phyloP scores from a whole-genome alignment of 1,139 yeast species.

The Lodderomyces parapsilosis region DNA sequence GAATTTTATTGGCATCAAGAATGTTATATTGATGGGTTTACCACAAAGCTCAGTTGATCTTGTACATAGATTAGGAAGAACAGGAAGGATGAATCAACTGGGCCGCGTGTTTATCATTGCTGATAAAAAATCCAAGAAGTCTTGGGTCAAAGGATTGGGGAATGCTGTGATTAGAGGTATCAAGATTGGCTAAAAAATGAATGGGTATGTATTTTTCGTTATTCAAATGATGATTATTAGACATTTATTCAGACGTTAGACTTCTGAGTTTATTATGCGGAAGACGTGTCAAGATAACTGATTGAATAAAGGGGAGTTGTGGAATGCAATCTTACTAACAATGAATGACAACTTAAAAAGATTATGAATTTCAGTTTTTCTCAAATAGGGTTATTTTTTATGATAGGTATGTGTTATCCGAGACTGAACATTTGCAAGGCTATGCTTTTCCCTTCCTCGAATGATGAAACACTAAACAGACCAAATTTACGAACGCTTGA shows the following conservation, averaged over 20 bases:
- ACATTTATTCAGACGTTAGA: slow-evolving; percentile 27
- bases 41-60: slow-evolving; percentile 85
- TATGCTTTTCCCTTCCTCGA: not conserved
- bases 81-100: slow-evolving; percentile 86
- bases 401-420: slow-evolving; percentile 6
- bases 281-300: slow-evolving; percentile 27
- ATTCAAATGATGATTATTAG: slow-evolving; percentile 5
- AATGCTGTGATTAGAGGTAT: slow-evolving; percentile 60
- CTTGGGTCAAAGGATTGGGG: slow-evolving; percentile 86
- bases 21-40: slow-evolving; percentile 79
- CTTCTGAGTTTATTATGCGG: slow-evolving; percentile 28
- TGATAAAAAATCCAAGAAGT: slow-evolving; percentile 62
- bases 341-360: too few relatives aligned
- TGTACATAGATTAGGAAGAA: slow-evolving; percentile 89
- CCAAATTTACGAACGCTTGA: slow-evolving; percentile 15
- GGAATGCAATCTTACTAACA: not conserved
- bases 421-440: not conserved
- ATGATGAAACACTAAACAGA: slow-evolving; percentile 14
- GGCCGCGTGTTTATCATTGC: slow-evolving; percentile 82
- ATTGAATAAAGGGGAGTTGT: slow-evolving; percentile 6
- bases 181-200: slow-evolving; percentile 30
- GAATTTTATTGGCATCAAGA: slow-evolving; percentile 79
- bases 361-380: not conserved
- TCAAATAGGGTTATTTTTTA: not conserved
- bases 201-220: slow-evolving; percentile 5